Conservation (phyloP, 2,329 filamentous ascomycete genomes). For the Ceratocystis huliohia region DNA sequence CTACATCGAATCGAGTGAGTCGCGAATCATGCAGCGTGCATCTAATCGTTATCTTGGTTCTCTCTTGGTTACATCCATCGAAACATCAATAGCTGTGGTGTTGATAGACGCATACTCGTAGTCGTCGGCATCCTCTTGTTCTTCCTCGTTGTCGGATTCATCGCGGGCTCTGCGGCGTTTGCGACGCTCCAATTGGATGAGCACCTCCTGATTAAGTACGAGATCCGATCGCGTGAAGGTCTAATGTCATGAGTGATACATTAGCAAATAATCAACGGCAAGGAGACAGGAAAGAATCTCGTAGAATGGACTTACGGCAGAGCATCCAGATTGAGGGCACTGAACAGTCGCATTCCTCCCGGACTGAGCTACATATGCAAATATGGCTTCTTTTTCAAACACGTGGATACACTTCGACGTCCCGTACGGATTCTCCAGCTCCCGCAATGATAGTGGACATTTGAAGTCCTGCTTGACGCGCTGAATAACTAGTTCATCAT, state of each 20-base stretch:
- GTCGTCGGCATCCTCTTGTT: constrained; percentile 13
- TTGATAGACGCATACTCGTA: constrained; percentile 16
- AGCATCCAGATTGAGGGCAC: constrained; percentile 32
- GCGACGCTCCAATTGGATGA: constrained; percentile 13
- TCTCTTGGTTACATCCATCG: neutral
- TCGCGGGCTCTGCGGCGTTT: constrained; percentile 6
- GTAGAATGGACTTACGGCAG: constrained; percentile 33
- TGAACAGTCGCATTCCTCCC: constrained; percentile 29
- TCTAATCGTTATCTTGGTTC: neutral
- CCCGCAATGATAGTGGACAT: constrained; percentile 54
- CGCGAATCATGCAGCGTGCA: neutral
- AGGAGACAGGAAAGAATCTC: neutral
- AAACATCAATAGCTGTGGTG: neutral
- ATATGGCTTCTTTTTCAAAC: constrained; percentile 54
- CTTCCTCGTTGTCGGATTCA: constrained; percentile 15
- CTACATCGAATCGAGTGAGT: neutral
- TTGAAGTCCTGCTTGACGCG: constrained; percentile 51
- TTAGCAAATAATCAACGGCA: neutral
- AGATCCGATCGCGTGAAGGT: constrained; percentile 10
- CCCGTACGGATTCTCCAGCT: constrained; percentile 54
- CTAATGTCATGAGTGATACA: neutral
- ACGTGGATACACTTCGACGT: constrained; percentile 57
- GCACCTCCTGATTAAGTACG: constrained; percentile 10
- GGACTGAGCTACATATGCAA: constrained; percentile 44
- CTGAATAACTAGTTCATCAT: constrained; percentile 57